Evolutionary conservation across 345 rosid species (phyloP).

Genomic region (Raphanus sativus): DNA sequence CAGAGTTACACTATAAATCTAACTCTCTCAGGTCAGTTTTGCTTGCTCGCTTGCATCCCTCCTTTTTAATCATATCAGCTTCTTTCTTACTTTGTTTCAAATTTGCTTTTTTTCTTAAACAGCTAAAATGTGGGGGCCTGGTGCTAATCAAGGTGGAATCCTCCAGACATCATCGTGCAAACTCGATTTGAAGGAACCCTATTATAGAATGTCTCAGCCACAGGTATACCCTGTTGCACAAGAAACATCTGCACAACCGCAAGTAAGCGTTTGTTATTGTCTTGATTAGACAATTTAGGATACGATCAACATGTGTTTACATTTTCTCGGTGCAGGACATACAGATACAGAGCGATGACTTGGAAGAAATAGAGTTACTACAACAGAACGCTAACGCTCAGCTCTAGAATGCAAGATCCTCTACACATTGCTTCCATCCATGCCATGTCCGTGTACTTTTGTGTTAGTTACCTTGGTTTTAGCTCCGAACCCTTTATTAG

Average conservation of each 20-base stretch:
- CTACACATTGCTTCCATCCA: not conserved
- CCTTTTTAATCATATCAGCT: slow-evolving; percentile 21
- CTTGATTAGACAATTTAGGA: not conserved
- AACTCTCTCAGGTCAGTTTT: slow-evolving; percentile 69
- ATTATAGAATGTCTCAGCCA: slow-evolving; percentile 96
- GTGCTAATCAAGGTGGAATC: slow-evolving; percentile 86
- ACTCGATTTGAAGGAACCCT: slow-evolving; percentile 89
- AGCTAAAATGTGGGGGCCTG: slow-evolving; percentile 99
- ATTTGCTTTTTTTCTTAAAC: slow-evolving; percentile 9
- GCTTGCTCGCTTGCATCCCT: not conserved
- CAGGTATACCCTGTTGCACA: slow-evolving; percentile 64
- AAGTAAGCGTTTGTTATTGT: slow-evolving; percentile 43
- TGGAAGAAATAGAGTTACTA: slow-evolving; percentile 67
- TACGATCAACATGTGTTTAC: not conserved
- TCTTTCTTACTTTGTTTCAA: not conserved
- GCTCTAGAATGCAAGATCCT: slow-evolving; percentile 30
- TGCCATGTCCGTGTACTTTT: not conserved
- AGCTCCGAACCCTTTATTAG: not conserved
- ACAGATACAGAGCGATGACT: slow-evolving; percentile 57
- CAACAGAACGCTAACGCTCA: slow-evolving; percentile 58
- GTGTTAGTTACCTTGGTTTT: slow-evolving; percentile 6
- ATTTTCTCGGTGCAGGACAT: slow-evolving; percentile 50
- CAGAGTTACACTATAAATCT: slow-evolving; percentile 90
- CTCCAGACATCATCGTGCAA: slow-evolving; percentile 87
- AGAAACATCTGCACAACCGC: slow-evolving; percentile 54